phyloP scores from a whole-genome alignment of 345 rosid genomes.

The Brassica carinata region DNA sequence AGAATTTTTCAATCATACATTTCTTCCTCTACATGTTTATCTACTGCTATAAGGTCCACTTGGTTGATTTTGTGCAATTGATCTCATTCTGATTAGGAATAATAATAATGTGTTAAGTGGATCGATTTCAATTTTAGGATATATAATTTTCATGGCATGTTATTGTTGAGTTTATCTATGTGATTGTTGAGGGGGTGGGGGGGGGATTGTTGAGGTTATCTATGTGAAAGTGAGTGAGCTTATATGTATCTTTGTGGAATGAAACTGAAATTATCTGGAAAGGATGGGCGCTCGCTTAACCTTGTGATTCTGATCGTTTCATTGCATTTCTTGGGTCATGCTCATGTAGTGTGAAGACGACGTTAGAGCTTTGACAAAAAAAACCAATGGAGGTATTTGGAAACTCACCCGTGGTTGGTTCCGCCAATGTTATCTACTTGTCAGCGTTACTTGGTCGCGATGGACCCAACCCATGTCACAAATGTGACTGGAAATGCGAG shows the following conservation, averaged over 20 bases:
- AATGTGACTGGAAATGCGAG: constrained; percentile 87
- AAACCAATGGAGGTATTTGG: constrained; percentile 75
- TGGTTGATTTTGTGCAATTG: not conserved
- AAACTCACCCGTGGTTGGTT: constrained; percentile 51
- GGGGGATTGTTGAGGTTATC: not conserved
- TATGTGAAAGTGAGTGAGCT: not conserved
- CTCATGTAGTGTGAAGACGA: constrained; percentile 14
- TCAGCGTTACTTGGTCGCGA: constrained; percentile 69
- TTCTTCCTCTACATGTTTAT: not conserved
- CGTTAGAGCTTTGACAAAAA: constrained; percentile 1
- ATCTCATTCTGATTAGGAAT: not conserved
- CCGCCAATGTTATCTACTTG: constrained; percentile 79
- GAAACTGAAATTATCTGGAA: constrained; percentile 6
- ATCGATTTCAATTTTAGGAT: not conserved
- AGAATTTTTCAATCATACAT: not conserved
- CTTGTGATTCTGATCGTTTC: constrained; percentile 1
- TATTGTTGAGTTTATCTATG: not conserved
- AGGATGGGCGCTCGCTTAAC: not conserved
- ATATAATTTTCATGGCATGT: not conserved
- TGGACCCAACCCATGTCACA: constrained; percentile 65
- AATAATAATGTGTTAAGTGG: not conserved
- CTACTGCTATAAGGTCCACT: not conserved
- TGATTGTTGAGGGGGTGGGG: too few relatives aligned
- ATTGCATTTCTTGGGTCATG: not conserved
- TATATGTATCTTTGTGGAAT: not conserved